phyloP scores from a whole-genome alignment of 768 basidiomycete species.

The Boletellus emodensis region DNA sequence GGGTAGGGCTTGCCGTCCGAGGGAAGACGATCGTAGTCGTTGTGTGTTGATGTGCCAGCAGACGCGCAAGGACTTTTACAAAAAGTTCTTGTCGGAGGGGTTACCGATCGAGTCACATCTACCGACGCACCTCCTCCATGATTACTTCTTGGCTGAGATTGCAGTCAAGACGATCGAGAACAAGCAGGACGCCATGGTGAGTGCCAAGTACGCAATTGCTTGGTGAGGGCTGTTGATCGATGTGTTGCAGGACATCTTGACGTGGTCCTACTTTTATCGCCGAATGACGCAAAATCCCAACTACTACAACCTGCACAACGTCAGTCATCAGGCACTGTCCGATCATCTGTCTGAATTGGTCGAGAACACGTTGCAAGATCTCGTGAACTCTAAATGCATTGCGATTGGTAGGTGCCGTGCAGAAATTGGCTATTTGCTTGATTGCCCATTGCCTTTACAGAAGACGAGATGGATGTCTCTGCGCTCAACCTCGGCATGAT shows the following conservation, averaged over 20 bases:
- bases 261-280: slow-evolving; percentile 98
- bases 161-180: slow-evolving; percentile 99
- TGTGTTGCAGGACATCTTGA: slow-evolving; percentile 75
- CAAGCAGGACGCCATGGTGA: slow-evolving; percentile 93
- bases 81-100: slow-evolving; percentile 97
- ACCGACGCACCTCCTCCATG: slow-evolving; percentile 85
- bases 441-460: slow-evolving; percentile 24
- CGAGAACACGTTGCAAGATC: slow-evolving; percentile 85
- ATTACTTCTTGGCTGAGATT: slow-evolving; percentile 97
- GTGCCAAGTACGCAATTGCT: background rate
- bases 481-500: slow-evolving; percentile 98
- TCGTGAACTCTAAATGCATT: slow-evolving; percentile 95
- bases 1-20: slow-evolving; percentile 93
- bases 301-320: slow-evolving; percentile 91
- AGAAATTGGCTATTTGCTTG: background rate
- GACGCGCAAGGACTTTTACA: slow-evolving; percentile 97
- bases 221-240: background rate
- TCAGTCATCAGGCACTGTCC: slow-evolving; percentile 91
- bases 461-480: slow-evolving; percentile 91
- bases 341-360: slow-evolving; percentile 96
- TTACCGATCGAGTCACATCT: slow-evolving; percentile 95
- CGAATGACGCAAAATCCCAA: slow-evolving; percentile 97
- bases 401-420: slow-evolving; percentile 56
- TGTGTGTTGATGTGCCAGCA: slow-evolving; percentile 98
- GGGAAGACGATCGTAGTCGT: slow-evolving; percentile 82